Base-by-base conservation (phyloP, 768 basidiomycete species). In the Mycena kentingensis region DNA sequence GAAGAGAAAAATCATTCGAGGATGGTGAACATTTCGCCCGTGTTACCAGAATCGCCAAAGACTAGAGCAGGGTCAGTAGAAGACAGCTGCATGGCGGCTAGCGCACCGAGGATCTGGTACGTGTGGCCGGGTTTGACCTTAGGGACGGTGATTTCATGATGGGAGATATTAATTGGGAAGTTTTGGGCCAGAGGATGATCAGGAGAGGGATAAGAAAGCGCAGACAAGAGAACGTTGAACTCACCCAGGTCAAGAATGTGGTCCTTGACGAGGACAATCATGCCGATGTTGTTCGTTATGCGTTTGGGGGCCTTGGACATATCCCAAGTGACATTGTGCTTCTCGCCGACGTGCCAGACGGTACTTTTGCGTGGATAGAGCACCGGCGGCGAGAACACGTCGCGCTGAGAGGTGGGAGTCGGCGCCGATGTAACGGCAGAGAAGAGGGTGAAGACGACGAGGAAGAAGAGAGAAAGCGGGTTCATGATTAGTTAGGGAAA, bases 41-140 rank as follows among this genome's bases (percentile, higher is more conserved):
- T 74, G 60, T 82, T 77, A 27, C 80, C 80, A 44, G 79, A 81
- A 58, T 82, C 80, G 6, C 80, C 80, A 47, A 81, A 73, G 38
- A 82, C 80, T 81, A 27, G 51, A 19, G 47, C 36, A 52, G 37
- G 43, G 46, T 39, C 19, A 39, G 10, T 28, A 54, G n/a, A 58
- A 45, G 27, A 8, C 43, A 43, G 25, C 21, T 25, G 15, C 2
- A 12, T 19, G 25, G 24, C 25, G 15, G 22, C 49, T 36, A 26
- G 75, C 77, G 68, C 57, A 79, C 77, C 65, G 32, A 79, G 73
- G 28, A 82, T 56, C 21, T 66, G 67, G 67, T 79, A 82, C 46
- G 74, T 56, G 22, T 58, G 37, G n/a, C 67, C 74, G 13, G 78
- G 64, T 4, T 51, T 19, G 4, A 74, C 72, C 2, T 46, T 22